Percentiles rank a stretch among this genome's conserved stretches.
Evolutionary conservation across 495 filamentous ascomycete genomes (phyloP).

Genomic region (Penicillium goetzii): DNA sequence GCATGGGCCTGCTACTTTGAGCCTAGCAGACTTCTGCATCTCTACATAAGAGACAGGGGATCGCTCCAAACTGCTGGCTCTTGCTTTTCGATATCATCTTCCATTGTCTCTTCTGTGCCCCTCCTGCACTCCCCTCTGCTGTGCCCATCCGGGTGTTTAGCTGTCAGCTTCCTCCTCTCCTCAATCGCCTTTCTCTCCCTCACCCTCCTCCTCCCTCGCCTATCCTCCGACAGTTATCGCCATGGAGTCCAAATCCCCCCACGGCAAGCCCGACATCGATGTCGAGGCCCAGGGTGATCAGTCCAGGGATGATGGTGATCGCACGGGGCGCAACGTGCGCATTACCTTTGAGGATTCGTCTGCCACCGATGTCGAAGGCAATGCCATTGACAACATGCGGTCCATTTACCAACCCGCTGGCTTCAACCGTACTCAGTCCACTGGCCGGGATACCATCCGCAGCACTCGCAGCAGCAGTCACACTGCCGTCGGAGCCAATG

Average conservation of each 20-base stretch:
- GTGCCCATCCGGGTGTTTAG: conserved; percentile 20
- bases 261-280: conserved; percentile 23
- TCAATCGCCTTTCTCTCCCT: background rate
- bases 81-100: background rate
- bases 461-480: conserved; percentile 22
- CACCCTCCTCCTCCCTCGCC: background rate
- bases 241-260: conserved; percentile 15
- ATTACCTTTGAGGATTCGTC: conserved; percentile 33
- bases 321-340: conserved; percentile 16
- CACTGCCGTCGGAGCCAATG: conserved; percentile 14
- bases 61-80: conserved; percentile 1
- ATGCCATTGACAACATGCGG: conserved; percentile 15
- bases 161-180: conserved; percentile 21
- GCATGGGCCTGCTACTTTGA: conserved; percentile 3
- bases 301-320: conserved; percentile 22
- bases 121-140: conserved; percentile 8
- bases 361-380: conserved; percentile 21
- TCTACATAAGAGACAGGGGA: conserved; percentile 22
- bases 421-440: conserved; percentile 26
- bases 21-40: background rate
- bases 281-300: conserved; percentile 25
- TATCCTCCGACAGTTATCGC: conserved; percentile 11
- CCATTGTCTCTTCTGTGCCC: background rate
- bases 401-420: conserved; percentile 30
- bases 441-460: conserved; percentile 30